phyloP scores from a whole-genome alignment of 768 basidiomycete species.

The Lentinus brumalis region DNA sequence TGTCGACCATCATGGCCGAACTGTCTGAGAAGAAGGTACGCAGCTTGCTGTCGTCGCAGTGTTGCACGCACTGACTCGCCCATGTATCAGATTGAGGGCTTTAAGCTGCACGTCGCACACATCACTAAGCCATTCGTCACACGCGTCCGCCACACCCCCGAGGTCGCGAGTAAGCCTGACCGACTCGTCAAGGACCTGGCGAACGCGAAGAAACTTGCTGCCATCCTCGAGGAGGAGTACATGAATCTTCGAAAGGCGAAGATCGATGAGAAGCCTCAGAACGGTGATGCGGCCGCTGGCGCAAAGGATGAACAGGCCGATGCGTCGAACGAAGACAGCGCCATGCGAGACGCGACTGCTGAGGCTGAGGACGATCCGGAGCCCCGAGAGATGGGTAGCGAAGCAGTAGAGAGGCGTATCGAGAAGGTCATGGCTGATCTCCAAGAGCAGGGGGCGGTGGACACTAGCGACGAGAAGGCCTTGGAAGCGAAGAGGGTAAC shows the following conservation, averaged over 20 bases:
- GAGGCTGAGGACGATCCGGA: constrained; percentile 53
- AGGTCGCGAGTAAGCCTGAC: constrained; percentile 77
- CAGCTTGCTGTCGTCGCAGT: not conserved
- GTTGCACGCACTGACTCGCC: not conserved
- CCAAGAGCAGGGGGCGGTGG: constrained; percentile 61
- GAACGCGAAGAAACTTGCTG: constrained; percentile 71
- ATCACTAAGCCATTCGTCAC: constrained; percentile 77
- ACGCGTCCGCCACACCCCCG: constrained; percentile 78
- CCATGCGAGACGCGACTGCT: constrained; percentile 28
- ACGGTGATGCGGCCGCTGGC: constrained; percentile 24
- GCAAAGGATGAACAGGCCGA: constrained; percentile 12
- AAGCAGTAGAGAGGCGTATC: constrained; percentile 80
- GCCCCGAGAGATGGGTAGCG: constrained; percentile 66
- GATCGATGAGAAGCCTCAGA: constrained; percentile 18
- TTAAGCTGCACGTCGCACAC: constrained; percentile 90
- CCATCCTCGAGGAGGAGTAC: constrained; percentile 74
- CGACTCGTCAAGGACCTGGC: constrained; percentile 80
- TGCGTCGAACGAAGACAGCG: constrained; percentile 28
- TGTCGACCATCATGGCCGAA: constrained; percentile 68
- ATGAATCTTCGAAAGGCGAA: constrained; percentile 50
- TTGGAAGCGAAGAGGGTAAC: constrained; percentile 74
- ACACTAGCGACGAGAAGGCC: constrained; percentile 63
- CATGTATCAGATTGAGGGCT: constrained; percentile 80
- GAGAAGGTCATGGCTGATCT: constrained; percentile 75
- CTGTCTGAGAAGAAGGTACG: constrained; percentile 84